These are phyloP conservation scores for Harringtonia lauricola DNA, from an alignment of 2,329 filamentous ascomycete genomes.

Conservation along the genomic window DNA sequence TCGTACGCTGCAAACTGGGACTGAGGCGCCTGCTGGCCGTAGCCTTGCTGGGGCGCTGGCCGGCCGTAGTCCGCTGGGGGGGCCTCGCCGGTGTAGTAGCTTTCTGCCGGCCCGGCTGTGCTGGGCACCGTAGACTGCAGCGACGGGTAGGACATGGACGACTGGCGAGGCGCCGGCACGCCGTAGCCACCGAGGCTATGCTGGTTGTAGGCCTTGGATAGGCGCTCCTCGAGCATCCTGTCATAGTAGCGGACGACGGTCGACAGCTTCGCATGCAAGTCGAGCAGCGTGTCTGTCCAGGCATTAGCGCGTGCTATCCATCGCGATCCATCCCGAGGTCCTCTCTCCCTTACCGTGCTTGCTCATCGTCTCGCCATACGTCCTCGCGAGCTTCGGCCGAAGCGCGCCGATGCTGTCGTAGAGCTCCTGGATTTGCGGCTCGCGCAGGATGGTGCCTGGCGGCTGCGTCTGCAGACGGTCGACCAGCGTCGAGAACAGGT, in stretches of 20 bases:
- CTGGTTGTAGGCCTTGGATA: conserved; percentile 86
- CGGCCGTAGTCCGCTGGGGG: conserved; percentile 34
- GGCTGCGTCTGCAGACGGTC: conserved; percentile 92
- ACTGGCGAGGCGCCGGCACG: conserved; percentile 32
- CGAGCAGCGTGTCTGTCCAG: conserved; percentile 68
- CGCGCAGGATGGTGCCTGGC: conserved; percentile 87
- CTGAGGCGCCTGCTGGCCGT: conserved; percentile 34
- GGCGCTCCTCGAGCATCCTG: conserved; percentile 89
- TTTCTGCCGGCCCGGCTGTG: conserved; percentile 53
- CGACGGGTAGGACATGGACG: conserved; percentile 58
- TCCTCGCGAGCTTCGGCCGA: conserved; percentile 84
- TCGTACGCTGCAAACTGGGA: conserved; percentile 33
- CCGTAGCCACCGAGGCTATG: conserved; percentile 59
- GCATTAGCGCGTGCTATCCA: not conserved
- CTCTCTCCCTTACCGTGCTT: conserved; percentile 60
- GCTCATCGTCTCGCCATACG: conserved; percentile 98
- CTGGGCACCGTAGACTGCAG: conserved; percentile 39
- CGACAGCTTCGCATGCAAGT: conserved; percentile 88
- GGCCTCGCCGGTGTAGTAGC: conserved; percentile 63
- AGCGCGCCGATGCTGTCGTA: conserved; percentile 95
- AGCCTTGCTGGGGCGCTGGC: conserved; percentile 40
- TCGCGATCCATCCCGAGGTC: not conserved
- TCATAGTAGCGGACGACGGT: conserved; percentile 97
- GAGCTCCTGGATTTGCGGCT: conserved; percentile 94
- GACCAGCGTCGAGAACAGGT: conserved; percentile 86